Base-by-base conservation (phyloP, 306 rosid genomes). In the Lithocarpus polystachyus region DNA sequence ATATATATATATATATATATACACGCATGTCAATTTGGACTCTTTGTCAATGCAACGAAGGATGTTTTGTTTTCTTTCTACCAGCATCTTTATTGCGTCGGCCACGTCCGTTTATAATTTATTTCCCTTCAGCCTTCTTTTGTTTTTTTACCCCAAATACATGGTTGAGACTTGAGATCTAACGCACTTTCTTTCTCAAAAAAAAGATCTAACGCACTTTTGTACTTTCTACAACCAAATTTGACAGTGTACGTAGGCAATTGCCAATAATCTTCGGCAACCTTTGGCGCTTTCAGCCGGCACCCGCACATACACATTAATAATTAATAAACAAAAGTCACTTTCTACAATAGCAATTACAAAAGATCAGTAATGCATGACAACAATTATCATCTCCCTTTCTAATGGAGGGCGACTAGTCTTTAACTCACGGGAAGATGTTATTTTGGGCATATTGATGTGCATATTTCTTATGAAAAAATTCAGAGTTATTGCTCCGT, bases 401-500 rank as follows among this genome's bases (percentile, higher is more conserved):
- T 23, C 53, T 48, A 48, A 13, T 59, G 5, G 31, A 23, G 6
- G 4, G 64, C 28, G 23, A 57, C 64, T 20, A 13, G 5, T 26
- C 64, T 57, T 22, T 10, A 23, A 57, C 29, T 10, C 45, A 9
- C 45, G 17, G 52, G 17, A 13, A 13, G 53, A 48, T 48, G 4
- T 48, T 12, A 12, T 48, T 48, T 48, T 12, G 17, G 17, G 53
- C 3, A 48, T 48, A 48, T 48, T 10, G 14, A 48, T 48, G 53
- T 3, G 17, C 53, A 48, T 12, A 48, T 48, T 48, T 48, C 53
- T 40, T 40, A 40, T 8, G 11, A 40, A 40, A 8, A 40, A 37
- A 40, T 40, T 0, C 12, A 7, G 11, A 0, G 11, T 40, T 0
- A 0, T 37, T 8, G 11, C 11, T 37, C 11, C 1, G 0, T 37